Evolutionary conservation across 371 early-diverging fungal species (phyloP), one percentile per base, ranked within the genome.

Genomic region (Mucor piriformis): DNA sequence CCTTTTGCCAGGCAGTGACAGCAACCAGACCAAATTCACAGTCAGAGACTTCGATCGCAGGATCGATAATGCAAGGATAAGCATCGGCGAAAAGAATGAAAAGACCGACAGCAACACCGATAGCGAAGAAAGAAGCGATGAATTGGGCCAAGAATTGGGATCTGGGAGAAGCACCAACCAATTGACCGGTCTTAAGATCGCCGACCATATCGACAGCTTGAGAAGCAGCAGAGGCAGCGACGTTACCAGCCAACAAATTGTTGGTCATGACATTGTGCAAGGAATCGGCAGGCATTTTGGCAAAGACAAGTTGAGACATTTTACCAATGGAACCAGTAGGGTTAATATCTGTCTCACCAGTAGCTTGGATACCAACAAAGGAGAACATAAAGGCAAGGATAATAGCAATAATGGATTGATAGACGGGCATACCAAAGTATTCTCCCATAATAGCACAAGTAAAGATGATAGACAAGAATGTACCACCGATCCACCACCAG

Each of bases 331-430:
- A 72, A 35, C 84, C 83, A 29, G 78, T 72, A 16, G 88, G 88
- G 52, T 84, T 88, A 56, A 88, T 88, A 74, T 86, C 87, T 3
- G 87, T 88, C 51, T 83, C 85, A 70, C 85, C 88, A 48, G 84
- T 52, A 23, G 88, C 79, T 70, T 88, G 88, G 43, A 86, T 68
- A 61, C 87, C 90, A 44, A 90, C 83, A 61, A 89, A 88, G 42
- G 90, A 76, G 20, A 91, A 64, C 57, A 88, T 40, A 66, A 91
- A 89, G 37, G 80, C 89, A 23, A 89, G 68, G 29, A 88, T 57
- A 37, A 88, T 70, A 37, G 89, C 82, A 23, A 89, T 34, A 43
- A 88, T 78, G 32, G 70, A 71, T 54, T 78, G 77, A 42, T 83
- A 81, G 1, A 83, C 79, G 5, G 79, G 79, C 69, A 85, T 82